Base-by-base conservation (phyloP, 2,329 filamentous ascomycete genomes). In the Byssochlamys sp. region DNA sequence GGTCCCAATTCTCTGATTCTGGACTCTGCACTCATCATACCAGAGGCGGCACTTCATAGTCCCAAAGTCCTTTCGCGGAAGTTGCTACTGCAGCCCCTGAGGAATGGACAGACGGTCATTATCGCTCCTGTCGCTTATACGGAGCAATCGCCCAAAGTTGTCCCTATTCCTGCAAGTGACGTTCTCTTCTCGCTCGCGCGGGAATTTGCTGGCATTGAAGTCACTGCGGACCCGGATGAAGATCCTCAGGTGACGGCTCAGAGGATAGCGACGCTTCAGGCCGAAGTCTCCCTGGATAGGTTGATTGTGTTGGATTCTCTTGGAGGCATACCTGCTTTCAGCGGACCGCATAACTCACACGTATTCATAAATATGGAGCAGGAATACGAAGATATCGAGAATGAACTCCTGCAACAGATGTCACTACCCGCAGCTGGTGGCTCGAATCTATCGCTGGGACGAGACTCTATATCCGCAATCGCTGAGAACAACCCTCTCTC, bases 311-410 rank as follows among this genome's bases (percentile, higher is more conserved):
- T 99, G 5, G 94, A 99, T 70, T 86, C 89, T 0, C 75, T 91
- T 0, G 94, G 94, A 2, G 92, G 91, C 0, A 90, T 91, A 52
- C 94, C 94, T 0, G 79, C 89, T 59, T 70, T 80, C 65, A 74
- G 80, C 69, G 71, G 81, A 62, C 76, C 81, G 51, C 75, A 87
- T 72, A 63, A 83, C 80, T 54, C 88, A 1, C 88, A 94, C 69
- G 83, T 94, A 6, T 97, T 96, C 68, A 83, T 99, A 68, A 99
- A 99, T 65, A 80, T 99, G 57, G 88, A 95, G 68, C 91, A 97
- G 68, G 92, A 99, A 69, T 96, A 88, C 63, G 77, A 82, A 1
- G 76, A 81, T 27, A 86, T 95, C 53, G 79, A 83, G 60, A 73
- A 80, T 14, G 82, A 90, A 63, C 77, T 95, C 3, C 66, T 69